Base-by-base conservation (phyloP, 345 rosid genomes). In the Pseudoturritis turrita region DNA sequence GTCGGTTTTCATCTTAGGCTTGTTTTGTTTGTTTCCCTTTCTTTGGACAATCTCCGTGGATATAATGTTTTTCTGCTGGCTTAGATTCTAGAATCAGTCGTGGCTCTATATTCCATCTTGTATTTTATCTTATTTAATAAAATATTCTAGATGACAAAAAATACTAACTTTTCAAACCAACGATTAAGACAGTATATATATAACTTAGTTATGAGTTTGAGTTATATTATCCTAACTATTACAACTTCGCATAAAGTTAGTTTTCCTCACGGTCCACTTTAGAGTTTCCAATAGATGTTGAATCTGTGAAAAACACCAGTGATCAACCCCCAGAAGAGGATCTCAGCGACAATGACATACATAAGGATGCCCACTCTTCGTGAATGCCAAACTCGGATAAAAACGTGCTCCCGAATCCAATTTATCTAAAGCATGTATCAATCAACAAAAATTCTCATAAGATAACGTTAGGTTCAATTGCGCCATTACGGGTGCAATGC, bases 241-340 rank as follows among this genome's bases (percentile, higher is more conserved):
- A 57, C 77, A 65, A 49, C 61, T 39, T 47, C 17, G 5, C 14
- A 65, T 26, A 73, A 11, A 55, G 31, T 8, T 22, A 0, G 6
- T 17, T 39, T 33, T 45, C 10, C 17, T 39, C 9, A 36, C 4
- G 0, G 6, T 17, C 28, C 29, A 13, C n/a, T 80, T n/a, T 71
- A 91, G 31, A 89, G 97, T 86, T 89, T 91, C 97, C 97, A 91
- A 19, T 87, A 86, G 21, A 89, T 77, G 14, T 77, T 77, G 23
- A 76, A 65, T 46, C 83, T 61, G 66, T 91, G 85, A 60, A 85
- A 65, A 73, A 82, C 47, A 59, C 96, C 96, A 0, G 91, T 59
- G 37, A 83, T 81, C 19, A 87, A 52, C 18, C 74, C 87, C 97
- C 93, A 89, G 29, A 91, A 89, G 54, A 87, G 75, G 65, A 91